These are phyloP conservation scores for Colletotrichum chlorophyti DNA, from an alignment of 2,329 filamentous ascomycete species.

Conservation along the genomic window DNA sequence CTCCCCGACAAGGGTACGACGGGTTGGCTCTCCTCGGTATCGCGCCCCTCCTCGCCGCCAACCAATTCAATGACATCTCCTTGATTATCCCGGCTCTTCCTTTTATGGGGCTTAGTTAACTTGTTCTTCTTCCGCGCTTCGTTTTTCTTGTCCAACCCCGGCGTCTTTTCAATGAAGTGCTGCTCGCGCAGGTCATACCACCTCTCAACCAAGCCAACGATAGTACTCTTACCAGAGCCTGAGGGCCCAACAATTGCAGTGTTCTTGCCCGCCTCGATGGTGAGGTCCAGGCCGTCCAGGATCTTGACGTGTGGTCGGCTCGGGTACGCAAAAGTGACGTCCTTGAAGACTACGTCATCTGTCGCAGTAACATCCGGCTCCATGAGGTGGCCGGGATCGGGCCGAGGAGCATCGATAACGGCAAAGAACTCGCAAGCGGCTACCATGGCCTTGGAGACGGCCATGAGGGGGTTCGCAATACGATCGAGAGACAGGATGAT, in stretches of 20 bases:
- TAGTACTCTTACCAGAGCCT: constrained; percentile 77
- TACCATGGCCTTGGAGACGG: constrained; percentile 62
- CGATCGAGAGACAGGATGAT: constrained; percentile 63
- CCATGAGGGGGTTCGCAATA: constrained; percentile 63
- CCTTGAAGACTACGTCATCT: constrained; percentile 57
- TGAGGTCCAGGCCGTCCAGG: constrained; percentile 63
- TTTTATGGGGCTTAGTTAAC: constrained; percentile 20
- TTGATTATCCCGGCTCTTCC: constrained; percentile 37
- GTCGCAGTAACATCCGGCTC: constrained; percentile 44
- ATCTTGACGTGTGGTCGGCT: constrained; percentile 69
- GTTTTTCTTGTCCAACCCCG: constrained; percentile 54
- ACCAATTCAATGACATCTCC: neutral
- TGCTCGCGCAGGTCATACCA: constrained; percentile 72
- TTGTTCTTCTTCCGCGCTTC: constrained; percentile 45
- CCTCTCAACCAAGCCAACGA: constrained; percentile 73
- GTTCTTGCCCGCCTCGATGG: constrained; percentile 67
- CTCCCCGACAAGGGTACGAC: constrained; percentile 56
- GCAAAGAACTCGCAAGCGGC: constrained; percentile 65
- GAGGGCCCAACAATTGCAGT: constrained; percentile 78
- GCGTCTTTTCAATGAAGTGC: constrained; percentile 55
- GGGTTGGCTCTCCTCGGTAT: constrained; percentile 44
- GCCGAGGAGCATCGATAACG: constrained; percentile 56
- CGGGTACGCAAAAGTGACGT: constrained; percentile 76
- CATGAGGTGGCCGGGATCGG: constrained; percentile 41
- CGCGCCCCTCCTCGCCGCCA: constrained; percentile 30